These are phyloP conservation scores for Tricholomella constricta DNA, from an alignment of 768 basidiomycete genomes.

Conservation along the genomic window DNA sequence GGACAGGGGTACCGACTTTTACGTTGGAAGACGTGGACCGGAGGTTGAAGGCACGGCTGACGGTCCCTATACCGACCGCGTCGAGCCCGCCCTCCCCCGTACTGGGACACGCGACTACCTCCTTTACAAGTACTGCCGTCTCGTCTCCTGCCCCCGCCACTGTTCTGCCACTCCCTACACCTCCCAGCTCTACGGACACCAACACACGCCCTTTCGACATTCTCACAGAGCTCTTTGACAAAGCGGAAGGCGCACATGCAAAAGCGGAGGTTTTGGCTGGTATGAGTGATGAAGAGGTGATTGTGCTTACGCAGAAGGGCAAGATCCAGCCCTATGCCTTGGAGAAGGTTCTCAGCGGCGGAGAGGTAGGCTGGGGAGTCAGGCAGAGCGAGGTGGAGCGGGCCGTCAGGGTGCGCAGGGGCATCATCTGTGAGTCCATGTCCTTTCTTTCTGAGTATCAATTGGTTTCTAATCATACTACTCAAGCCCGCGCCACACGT, in stretches of 20 bases:
- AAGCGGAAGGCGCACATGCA: slow-evolving; percentile 59
- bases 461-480: slow-evolving; percentile 6
- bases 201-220: slow-evolving; percentile 65
- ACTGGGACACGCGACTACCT: slow-evolving; percentile 2
- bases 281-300: slow-evolving; percentile 90
- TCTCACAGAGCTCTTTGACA: slow-evolving; percentile 78
- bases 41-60: slow-evolving; percentile 42
- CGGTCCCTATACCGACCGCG: background rate
- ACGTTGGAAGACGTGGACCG: slow-evolving; percentile 60
- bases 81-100: background rate
- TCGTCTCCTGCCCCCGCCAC: slow-evolving; percentile 11
- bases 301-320: slow-evolving; percentile 83
- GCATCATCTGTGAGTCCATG: slow-evolving; percentile 78
- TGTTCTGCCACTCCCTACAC: slow-evolving; percentile 5
- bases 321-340: slow-evolving; percentile 95
- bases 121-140: slow-evolving; percentile 7
- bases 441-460: background rate
- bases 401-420: slow-evolving; percentile 84
- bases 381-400: slow-evolving; percentile 61
- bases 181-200: slow-evolving; percentile 2
- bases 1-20: slow-evolving; percentile 35
- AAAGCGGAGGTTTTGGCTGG: slow-evolving; percentile 45
- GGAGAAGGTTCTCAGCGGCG: slow-evolving; percentile 83
- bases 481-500: slow-evolving; percentile 75
- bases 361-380: slow-evolving; percentile 46